Percentiles rank a stretch among this genome's conserved stretches.
Conservation (phyloP, 805 yeast species). For the Monosporozyma yasuniensis region DNA sequence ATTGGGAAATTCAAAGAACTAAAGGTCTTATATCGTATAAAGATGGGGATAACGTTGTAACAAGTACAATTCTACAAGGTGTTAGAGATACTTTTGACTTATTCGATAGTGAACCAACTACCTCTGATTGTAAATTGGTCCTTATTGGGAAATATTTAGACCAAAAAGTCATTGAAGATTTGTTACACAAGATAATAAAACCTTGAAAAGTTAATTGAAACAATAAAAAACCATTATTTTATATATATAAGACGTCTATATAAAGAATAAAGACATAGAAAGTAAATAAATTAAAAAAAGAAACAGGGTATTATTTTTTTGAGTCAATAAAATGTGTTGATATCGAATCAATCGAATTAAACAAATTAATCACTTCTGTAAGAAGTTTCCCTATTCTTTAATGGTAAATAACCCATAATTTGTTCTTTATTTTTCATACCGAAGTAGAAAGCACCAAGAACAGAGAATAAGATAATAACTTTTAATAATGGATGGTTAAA, state of each 20-base stretch:
- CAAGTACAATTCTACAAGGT: constrained; percentile 66
- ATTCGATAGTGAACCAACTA: constrained; percentile 35
- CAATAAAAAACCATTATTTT: neutral
- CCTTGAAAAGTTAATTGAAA: neutral
- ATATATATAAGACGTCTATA: neutral
- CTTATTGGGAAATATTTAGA: constrained; percentile 63
- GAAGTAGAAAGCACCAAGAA: neutral
- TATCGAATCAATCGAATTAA: neutral
- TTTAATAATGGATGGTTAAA: constrained; percentile 17
- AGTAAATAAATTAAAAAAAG: neutral
- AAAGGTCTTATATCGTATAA: constrained; percentile 62
- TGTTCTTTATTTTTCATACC: constrained; percentile 1
- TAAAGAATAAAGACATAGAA: neutral
- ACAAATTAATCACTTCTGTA: neutral
- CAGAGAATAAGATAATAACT: constrained; percentile 4
- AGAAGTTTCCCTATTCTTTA: neutral
- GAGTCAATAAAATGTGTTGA: too few relatives aligned
- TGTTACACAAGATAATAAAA: constrained; percentile 12
- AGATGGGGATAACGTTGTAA: constrained; percentile 26
- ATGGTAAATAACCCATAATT: neutral
- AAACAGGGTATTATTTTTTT: too few relatives aligned
- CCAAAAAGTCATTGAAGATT: constrained; percentile 26
- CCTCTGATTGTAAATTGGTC: constrained; percentile 46
- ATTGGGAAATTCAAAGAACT: constrained; percentile 63
- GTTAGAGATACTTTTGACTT: constrained; percentile 89